These are phyloP conservation scores for Xeromyces bisporus DNA, from an alignment of 495 filamentous ascomycete species.

Conservation along the genomic window DNA sequence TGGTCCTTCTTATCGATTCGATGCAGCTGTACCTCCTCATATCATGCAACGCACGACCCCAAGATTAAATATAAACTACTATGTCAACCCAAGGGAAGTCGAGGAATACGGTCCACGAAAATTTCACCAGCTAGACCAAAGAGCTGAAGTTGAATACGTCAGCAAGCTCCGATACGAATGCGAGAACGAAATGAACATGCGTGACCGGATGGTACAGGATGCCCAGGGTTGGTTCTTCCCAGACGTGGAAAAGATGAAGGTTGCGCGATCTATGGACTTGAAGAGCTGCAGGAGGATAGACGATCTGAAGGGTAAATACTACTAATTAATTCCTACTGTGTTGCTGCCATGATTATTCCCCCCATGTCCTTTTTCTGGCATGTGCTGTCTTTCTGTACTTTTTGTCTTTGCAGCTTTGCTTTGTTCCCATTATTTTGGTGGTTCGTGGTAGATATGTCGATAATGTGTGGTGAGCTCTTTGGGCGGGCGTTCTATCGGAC, in stretches of 20 bases:
- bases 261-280: conserved; percentile 43
- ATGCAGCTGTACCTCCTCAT: conserved; percentile 46
- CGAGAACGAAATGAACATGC: conserved; percentile 45
- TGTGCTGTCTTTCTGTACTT: conserved; percentile 1
- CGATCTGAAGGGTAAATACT: conserved; percentile 22
- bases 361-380: conserved; percentile 2
- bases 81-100: conserved; percentile 62
- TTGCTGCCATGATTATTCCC: conserved; percentile 1
- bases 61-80: conserved; percentile 62
- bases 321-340: conserved; percentile 2
- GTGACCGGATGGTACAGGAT: conserved; percentile 51
- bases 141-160: conserved; percentile 58
- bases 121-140: conserved; percentile 54
- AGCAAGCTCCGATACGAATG: conserved; percentile 48
- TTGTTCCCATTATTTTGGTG: conserved; percentile 1
- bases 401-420: conserved; percentile 3
- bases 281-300: conserved; percentile 38
- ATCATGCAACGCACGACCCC: conserved; percentile 57
- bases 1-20: conserved; percentile 55
- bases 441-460: conserved; percentile 7
- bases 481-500: conserved; percentile 8
- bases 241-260: conserved; percentile 59
- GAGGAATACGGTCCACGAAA: conserved; percentile 47
- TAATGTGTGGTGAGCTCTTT: conserved; percentile 8
- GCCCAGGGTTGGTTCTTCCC: conserved; percentile 81